Evolutionary conservation across 202 grass and related monocot genomes (phyloP).

Genomic region (Schoenoplectus tabernaemontani): DNA sequence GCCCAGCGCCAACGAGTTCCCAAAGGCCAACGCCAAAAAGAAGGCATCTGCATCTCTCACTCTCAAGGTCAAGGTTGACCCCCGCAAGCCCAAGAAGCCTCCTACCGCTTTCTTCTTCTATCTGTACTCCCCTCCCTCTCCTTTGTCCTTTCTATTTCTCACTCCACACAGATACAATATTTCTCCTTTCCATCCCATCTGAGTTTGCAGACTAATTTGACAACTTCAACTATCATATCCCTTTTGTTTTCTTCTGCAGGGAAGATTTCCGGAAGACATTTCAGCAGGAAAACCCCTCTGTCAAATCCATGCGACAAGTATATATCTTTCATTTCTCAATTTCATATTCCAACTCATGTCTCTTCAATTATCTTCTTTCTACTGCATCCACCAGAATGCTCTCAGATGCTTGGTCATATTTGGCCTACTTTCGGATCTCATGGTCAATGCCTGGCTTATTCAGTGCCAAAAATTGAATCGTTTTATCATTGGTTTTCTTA

Average conservation of each 20-base stretch:
- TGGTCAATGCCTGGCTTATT: background rate
- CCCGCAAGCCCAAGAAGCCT: slow-evolving; percentile 58
- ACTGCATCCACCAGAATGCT: background rate
- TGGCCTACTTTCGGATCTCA: background rate
- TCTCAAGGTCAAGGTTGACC: slow-evolving; percentile 49
- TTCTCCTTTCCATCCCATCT: no score
- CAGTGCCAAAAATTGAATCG: no score
- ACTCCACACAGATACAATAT: no score
- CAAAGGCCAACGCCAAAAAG: no score
- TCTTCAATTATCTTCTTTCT: background rate
- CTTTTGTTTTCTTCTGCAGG: slow-evolving; percentile 42
- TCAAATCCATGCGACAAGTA: slow-evolving; percentile 90
- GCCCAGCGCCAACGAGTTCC: no score
- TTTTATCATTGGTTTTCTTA: no score
- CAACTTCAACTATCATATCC: background rate
- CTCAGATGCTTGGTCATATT: background rate
- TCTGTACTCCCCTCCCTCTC: slow-evolving; percentile 30
- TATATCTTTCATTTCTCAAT: slow-evolving; percentile 26
- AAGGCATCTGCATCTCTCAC: no score
- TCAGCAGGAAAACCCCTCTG: slow-evolving; percentile 67
- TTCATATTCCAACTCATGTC: background rate
- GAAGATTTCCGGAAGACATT: slow-evolving; percentile 74
- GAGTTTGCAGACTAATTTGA: background rate
- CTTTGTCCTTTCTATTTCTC: background rate
- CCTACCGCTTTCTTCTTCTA: slow-evolving; percentile 98